These are phyloP conservation scores for Gossypium bickii DNA, from an alignment of 345 rosid genomes.

Conservation along the genomic window DNA sequence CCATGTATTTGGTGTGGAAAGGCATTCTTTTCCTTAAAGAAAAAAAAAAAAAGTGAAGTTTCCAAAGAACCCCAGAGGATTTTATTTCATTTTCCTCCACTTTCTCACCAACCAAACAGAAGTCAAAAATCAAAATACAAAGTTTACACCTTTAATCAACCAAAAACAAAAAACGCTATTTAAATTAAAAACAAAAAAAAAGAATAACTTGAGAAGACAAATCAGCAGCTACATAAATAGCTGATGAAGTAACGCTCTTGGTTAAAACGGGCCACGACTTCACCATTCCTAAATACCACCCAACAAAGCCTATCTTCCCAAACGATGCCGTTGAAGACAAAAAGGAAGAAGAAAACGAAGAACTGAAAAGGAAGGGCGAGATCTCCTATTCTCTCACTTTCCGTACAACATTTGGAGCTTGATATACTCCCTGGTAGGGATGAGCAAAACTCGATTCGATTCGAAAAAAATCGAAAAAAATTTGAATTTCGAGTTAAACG, in stretches of 20 bases:
- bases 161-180: not conserved
- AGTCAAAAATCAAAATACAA: not conserved
- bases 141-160: not conserved
- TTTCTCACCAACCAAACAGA: constrained; percentile 12
- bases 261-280: constrained; percentile 75
- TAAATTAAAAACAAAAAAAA: not conserved
- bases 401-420: constrained; percentile 33
- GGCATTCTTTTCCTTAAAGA: not conserved
- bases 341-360: constrained; percentile 30
- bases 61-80: not conserved
- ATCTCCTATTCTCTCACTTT: constrained; percentile 32
- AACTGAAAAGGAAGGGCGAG: constrained; percentile 22
- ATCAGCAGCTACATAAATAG: constrained; percentile 79
- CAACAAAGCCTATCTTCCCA: constrained; percentile 46
- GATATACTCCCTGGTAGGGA: constrained; percentile 44
- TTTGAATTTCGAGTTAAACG: too few relatives aligned
- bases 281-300: constrained; percentile 83
- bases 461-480: too few relatives aligned
- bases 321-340: constrained; percentile 29
- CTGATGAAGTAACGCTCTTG: constrained; percentile 60
- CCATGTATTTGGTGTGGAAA: too few relatives aligned
- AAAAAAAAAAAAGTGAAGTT: not conserved
- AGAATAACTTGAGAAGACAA: constrained; percentile 73
- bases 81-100: not conserved
- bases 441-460: too few relatives aligned